Percentiles rank a stretch among this genome's conserved stretches.
phyloP scores from a whole-genome alignment of 257 asterid genomes.

The Salvia rosmarinus region DNA sequence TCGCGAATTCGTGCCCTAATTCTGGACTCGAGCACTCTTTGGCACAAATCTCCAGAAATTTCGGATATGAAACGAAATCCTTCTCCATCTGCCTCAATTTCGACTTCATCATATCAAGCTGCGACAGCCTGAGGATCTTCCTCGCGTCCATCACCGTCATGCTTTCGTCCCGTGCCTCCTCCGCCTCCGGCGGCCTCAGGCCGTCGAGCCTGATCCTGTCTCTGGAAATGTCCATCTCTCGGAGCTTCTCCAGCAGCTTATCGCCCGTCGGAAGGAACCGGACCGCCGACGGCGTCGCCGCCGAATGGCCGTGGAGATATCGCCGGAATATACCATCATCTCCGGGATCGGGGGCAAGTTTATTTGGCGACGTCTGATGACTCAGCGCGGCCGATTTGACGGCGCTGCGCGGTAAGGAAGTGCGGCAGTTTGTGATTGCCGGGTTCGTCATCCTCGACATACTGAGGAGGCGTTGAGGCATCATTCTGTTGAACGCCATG shows the following conservation, averaged over 20 bases:
- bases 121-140: conserved; percentile 68
- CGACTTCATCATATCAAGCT: conserved; percentile 69
- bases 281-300: conserved; percentile 28
- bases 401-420: conserved; percentile 56
- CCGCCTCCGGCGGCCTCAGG: conserved; percentile 46
- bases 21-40: conserved; percentile 51
- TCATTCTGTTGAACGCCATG: conserved; percentile 69
- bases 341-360: conserved; percentile 59
- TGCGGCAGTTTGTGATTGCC: conserved; percentile 58
- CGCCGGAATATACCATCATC: conserved; percentile 66
- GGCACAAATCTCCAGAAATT: conserved; percentile 63
- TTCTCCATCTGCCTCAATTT: conserved; percentile 57
- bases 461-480: conserved; percentile 56
- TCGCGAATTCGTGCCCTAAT: conserved; percentile 58
- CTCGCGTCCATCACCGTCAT: conserved; percentile 65
- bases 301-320: conserved; percentile 58
- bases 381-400: conserved; percentile 43
- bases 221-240: conserved; percentile 62
- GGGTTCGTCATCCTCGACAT: conserved; percentile 53
- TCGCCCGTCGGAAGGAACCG: conserved; percentile 62
- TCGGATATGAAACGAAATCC: conserved; percentile 47
- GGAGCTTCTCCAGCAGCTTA: conserved; percentile 60
- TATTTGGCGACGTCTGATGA: conserved; percentile 35
- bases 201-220: conserved; percentile 71
- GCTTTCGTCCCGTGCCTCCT: conserved; percentile 30